phyloP scores from a whole-genome alignment of 192 early-diverging fungal genomes.

The Mortierella antarctica region DNA sequence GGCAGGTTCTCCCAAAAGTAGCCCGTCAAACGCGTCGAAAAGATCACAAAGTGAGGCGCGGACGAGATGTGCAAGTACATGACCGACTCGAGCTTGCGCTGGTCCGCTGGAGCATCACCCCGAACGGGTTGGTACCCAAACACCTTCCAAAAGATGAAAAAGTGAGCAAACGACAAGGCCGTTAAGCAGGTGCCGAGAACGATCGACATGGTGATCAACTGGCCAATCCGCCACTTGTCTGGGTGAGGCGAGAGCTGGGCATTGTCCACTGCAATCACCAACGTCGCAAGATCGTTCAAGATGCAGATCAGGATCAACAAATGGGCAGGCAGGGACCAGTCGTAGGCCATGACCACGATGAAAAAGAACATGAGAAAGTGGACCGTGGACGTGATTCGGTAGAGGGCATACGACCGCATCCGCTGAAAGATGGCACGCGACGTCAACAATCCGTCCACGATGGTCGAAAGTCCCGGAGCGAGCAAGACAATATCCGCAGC shows the following conservation, averaged over 20 bases:
- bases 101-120: constrained; percentile 43
- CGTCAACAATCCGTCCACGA: constrained; percentile 90
- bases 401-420: constrained; percentile 92
- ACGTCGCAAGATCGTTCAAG: constrained; percentile 90
- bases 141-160: constrained; percentile 71
- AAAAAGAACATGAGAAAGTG: constrained; percentile 98
- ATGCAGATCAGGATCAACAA: constrained; percentile 91
- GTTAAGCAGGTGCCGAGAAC: constrained; percentile 81
- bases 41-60: constrained; percentile 94
- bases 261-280: constrained; percentile 96
- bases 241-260: constrained; percentile 91
- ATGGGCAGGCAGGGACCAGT: constrained; percentile 84
- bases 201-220: constrained; percentile 85
- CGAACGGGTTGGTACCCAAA: constrained; percentile 41
- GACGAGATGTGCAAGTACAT: constrained; percentile 97
- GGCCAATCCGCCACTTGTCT: constrained; percentile 97
- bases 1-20: constrained; percentile 92
- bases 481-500: constrained; percentile 97
- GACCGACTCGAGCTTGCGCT: constrained; percentile 77
- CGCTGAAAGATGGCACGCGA: constrained; percentile 96
- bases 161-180: constrained; percentile 84
- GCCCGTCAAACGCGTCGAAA: constrained; percentile 89
- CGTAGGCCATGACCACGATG: constrained; percentile 82
- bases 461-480: constrained; percentile 89
- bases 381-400: constrained; percentile 96